Conservation (phyloP, 805 yeast species). For the Monosporozyma servazzii region DNA sequence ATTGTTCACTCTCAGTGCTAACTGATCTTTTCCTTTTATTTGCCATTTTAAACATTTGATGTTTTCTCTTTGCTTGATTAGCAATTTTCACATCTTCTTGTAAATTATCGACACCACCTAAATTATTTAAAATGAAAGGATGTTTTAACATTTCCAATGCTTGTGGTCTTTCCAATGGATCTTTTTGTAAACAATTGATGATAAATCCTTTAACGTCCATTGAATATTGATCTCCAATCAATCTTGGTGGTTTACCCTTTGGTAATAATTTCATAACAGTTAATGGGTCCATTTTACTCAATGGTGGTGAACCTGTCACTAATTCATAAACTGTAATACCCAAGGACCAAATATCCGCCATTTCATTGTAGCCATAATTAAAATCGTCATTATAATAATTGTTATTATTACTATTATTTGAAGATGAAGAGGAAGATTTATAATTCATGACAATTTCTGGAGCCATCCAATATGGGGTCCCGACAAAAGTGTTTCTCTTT, state of each 20-base stretch:
- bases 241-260: constrained; percentile 28
- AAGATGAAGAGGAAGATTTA: neutral
- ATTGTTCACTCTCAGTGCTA: neutral
- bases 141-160: constrained; percentile 44
- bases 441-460: constrained; percentile 70
- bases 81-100: constrained; percentile 33
- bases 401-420: constrained; percentile 15
- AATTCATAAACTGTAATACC: constrained; percentile 90
- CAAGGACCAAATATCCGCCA: constrained; percentile 92
- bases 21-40: neutral
- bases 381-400: too few species aligned
- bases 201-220: constrained; percentile 46
- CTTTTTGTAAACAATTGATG: constrained; percentile 53
- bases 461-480: constrained; percentile 98
- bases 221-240: constrained; percentile 24
- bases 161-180: constrained; percentile 56
- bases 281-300: constrained; percentile 63
- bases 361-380: constrained; percentile 62
- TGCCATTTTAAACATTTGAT: constrained; percentile 13
- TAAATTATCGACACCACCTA: constrained; percentile 30
- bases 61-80: constrained; percentile 22
- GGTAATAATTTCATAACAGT: constrained; percentile 48
- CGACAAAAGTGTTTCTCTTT: constrained; percentile 71
- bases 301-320: constrained; percentile 75
- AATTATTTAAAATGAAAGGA: constrained; percentile 3